These are phyloP conservation scores for Xylariaceae sp. DNA, from an alignment of 2,329 filamentous ascomycete species.

Conservation along the genomic window DNA sequence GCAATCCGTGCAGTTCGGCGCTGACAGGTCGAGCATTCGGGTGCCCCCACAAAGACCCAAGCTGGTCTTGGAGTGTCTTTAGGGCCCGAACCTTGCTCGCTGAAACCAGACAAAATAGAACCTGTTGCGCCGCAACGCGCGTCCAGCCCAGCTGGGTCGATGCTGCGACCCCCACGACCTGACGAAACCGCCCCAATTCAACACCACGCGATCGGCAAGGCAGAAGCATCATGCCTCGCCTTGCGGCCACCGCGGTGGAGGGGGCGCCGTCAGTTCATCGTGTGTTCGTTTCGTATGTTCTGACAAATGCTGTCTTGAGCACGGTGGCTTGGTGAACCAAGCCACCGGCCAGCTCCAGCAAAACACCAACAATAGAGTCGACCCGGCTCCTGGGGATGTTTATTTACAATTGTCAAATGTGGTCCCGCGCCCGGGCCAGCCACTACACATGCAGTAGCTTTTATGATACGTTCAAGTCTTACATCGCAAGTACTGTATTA, in stretches of 20 bases:
- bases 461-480: too few relatives aligned
- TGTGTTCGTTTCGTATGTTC: slow-evolving; percentile 42
- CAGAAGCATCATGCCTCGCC: not conserved
- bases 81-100: slow-evolving; percentile 3
- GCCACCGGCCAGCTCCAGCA: slow-evolving; percentile 33
- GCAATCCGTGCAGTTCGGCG: slow-evolving; percentile 39
- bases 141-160: slow-evolving; percentile 55
- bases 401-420: slow-evolving; percentile 7
- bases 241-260: not conserved
- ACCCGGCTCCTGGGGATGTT: slow-evolving; percentile 33
- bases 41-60: slow-evolving; percentile 41
- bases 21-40: slow-evolving; percentile 23
- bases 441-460: slow-evolving; percentile 4
- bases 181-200: slow-evolving; percentile 20
- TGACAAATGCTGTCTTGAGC: slow-evolving; percentile 35
- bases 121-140: slow-evolving; percentile 33
- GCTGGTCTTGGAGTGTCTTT: slow-evolving; percentile 50
- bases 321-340: slow-evolving; percentile 21
- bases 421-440: slow-evolving; percentile 17
- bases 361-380: slow-evolving; percentile 31
- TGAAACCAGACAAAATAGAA: slow-evolving; percentile 13
- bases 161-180: slow-evolving; percentile 57
- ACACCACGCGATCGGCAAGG: slow-evolving; percentile 1
- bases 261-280: slow-evolving; percentile 27
- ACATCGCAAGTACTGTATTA: not conserved